These are phyloP conservation scores for Melampsora abietis-canadensis DNA, from an alignment of 1,284 basidiomycete genomes.

Conservation along the genomic window DNA sequence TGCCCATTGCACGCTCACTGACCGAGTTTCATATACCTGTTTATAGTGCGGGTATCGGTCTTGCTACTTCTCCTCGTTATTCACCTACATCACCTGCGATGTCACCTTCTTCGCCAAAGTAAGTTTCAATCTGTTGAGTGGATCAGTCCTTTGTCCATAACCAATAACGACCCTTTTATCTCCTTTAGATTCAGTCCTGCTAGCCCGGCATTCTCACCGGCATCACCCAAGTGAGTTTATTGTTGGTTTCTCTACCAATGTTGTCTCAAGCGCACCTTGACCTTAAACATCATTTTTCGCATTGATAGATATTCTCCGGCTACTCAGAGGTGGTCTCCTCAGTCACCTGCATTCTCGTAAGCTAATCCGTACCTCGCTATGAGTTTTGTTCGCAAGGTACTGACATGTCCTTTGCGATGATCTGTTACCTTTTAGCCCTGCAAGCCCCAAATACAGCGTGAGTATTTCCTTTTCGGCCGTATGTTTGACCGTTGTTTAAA, in stretches of 20 bases:
- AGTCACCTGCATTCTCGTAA: conserved; percentile 44
- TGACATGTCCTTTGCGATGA: background rate
- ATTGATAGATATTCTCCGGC: conserved; percentile 33
- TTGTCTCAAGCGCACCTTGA: background rate
- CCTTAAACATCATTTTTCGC: background rate
- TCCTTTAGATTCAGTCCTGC: conserved; percentile 40
- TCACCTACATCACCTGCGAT: conserved; percentile 71
- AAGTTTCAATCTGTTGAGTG: background rate
- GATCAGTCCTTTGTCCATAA: conserved; percentile 67
- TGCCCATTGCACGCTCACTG: conserved; percentile 20
- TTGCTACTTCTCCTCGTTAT: conserved; percentile 59
- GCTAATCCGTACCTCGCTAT: background rate
- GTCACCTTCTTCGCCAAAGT: conserved; percentile 53
- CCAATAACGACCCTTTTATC: background rate
- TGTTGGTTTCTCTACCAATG: background rate
- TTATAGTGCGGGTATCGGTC: conserved; percentile 28
- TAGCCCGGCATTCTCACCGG: conserved; percentile 43
- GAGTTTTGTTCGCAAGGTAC: background rate
- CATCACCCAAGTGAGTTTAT: conserved; percentile 43
- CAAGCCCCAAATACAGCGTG: conserved; percentile 45
- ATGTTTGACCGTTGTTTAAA: background rate
- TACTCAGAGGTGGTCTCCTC: conserved; percentile 43
- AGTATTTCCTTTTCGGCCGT: conserved; percentile 45
- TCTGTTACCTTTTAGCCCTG: conserved; percentile 18
- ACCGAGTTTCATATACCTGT: background rate